Conservation (phyloP, 2,329 filamentous ascomycete genomes). For the Colletotrichum sp. region DNA sequence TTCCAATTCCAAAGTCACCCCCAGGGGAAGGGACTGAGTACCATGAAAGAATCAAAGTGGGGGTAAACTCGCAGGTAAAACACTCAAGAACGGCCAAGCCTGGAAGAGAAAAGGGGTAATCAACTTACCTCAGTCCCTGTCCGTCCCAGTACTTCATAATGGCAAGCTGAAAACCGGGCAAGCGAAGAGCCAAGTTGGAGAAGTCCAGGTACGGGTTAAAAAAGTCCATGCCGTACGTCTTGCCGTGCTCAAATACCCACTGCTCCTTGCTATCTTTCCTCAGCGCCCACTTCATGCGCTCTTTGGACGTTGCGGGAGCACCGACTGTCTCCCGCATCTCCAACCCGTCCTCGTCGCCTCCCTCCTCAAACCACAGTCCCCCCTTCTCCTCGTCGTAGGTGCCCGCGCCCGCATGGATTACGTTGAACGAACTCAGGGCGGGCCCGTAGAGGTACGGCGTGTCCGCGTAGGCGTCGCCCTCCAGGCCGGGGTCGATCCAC, state of each 20-base stretch:
- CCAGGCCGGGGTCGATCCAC: slow-evolving; percentile 89
- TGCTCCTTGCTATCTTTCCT: slow-evolving; percentile 50
- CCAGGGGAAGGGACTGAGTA: neutral
- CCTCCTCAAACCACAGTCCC: slow-evolving; percentile 68
- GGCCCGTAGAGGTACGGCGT: slow-evolving; percentile 86
- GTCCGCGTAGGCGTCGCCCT: slow-evolving; percentile 89
- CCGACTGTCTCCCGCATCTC: slow-evolving; percentile 49
- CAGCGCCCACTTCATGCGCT: slow-evolving; percentile 66
- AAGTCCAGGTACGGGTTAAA: slow-evolving; percentile 95
- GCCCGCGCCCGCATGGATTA: slow-evolving; percentile 68
- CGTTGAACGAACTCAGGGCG: slow-evolving; percentile 80
- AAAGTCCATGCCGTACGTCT: slow-evolving; percentile 68
- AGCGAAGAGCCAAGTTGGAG: slow-evolving; percentile 68
- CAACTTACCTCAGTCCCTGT: slow-evolving; percentile 72
- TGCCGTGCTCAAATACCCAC: slow-evolving; percentile 61
- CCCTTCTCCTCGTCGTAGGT: slow-evolving; percentile 52
- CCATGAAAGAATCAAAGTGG: neutral
- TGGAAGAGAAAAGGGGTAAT: neutral
- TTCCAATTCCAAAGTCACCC: neutral
- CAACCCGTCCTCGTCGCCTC: slow-evolving; percentile 63
- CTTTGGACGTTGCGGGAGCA: slow-evolving; percentile 57
- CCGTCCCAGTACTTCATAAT: slow-evolving; percentile 84
- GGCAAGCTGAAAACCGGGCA: slow-evolving; percentile 76
- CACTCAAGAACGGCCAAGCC: neutral
- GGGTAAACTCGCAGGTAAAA: neutral